These are phyloP conservation scores for Populus tomentosa DNA, from an alignment of 441 rosid species.

Conservation along the genomic window DNA sequence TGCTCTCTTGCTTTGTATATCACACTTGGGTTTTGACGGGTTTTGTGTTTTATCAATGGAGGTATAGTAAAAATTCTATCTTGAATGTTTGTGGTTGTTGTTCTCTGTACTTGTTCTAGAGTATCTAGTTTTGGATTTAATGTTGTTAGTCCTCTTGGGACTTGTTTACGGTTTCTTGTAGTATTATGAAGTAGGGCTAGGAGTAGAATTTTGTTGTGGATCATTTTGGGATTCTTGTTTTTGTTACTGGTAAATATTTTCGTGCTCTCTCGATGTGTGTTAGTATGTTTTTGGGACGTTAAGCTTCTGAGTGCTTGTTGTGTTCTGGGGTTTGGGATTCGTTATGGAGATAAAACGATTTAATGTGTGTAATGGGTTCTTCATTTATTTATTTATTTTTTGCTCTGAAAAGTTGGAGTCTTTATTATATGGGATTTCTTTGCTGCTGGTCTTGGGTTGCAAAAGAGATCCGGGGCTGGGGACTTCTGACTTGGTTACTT, in stretches of 20 bases:
- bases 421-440: background rate
- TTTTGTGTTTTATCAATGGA: constrained; percentile 12
- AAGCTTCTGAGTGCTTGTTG: constrained; percentile 4
- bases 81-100: background rate
- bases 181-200: background rate
- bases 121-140: constrained; percentile 16
- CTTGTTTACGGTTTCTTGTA: constrained; percentile 2
- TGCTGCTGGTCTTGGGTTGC: constrained; percentile 10
- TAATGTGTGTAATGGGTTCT: constrained; percentile 20
- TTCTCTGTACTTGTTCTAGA: background rate
- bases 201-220: constrained; percentile 17
- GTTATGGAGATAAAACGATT: background rate
- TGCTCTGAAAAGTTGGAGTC: background rate
- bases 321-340: constrained; percentile 11
- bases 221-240: constrained; percentile 25
- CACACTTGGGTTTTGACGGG: constrained; percentile 29
- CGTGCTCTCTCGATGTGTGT: background rate
- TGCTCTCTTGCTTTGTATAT: constrained; percentile 11
- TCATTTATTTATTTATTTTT: background rate
- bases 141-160: constrained; percentile 14
- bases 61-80: constrained; percentile 10
- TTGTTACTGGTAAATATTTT: background rate
- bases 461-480: constrained; percentile 31
- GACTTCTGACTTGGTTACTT: background rate
- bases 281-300: background rate